Evolutionary conservation across 2,329 filamentous ascomycete species (phyloP).

Genomic region (Diaporthe ilicicola): DNA sequence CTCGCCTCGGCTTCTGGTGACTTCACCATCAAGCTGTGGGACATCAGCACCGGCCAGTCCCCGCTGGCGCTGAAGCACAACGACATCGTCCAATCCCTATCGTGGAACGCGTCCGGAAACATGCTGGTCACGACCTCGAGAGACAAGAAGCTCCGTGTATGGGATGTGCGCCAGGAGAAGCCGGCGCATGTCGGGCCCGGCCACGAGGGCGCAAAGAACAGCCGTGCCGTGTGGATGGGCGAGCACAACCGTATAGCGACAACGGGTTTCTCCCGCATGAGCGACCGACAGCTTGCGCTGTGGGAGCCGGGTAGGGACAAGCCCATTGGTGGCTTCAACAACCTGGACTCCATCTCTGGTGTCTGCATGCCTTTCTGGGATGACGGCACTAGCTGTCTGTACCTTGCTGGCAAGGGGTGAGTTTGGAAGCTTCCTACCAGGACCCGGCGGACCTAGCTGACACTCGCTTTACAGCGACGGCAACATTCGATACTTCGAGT

Average conservation of each 20-base stretch:
- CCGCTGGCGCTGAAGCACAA: constrained; percentile 82
- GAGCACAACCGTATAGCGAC: constrained; percentile 96
- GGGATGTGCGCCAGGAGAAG: constrained; percentile 95
- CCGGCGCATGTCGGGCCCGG: constrained; percentile 85
- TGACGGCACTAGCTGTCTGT: constrained; percentile 92
- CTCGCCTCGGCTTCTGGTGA: constrained; percentile 95
- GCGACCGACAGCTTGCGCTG: constrained; percentile 91
- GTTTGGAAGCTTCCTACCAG: constrained; percentile 43
- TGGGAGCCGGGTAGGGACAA: constrained; percentile 91
- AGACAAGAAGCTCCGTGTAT: constrained; percentile 97
- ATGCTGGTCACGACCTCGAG: constrained; percentile 91
- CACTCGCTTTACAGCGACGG: constrained; percentile 73
- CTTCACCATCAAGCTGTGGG: constrained; percentile 95
- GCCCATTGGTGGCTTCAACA: constrained; percentile 89
- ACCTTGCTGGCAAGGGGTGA: constrained; percentile 96
- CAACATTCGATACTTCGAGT: constrained; percentile 99
- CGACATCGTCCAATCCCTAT: constrained; percentile 94
- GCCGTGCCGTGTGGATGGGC: constrained; percentile 94
- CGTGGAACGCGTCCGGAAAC: constrained; percentile 91
- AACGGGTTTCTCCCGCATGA: constrained; percentile 98
- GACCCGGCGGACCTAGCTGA: constrained; percentile 37
- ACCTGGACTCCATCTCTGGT: constrained; percentile 93
- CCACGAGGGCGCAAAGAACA: constrained; percentile 96
- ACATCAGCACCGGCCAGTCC: constrained; percentile 80
- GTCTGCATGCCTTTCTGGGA: constrained; percentile 99